Base-by-base conservation (phyloP, 2,329 filamentous ascomycete genomes). In the Botrytis aclada region DNA sequence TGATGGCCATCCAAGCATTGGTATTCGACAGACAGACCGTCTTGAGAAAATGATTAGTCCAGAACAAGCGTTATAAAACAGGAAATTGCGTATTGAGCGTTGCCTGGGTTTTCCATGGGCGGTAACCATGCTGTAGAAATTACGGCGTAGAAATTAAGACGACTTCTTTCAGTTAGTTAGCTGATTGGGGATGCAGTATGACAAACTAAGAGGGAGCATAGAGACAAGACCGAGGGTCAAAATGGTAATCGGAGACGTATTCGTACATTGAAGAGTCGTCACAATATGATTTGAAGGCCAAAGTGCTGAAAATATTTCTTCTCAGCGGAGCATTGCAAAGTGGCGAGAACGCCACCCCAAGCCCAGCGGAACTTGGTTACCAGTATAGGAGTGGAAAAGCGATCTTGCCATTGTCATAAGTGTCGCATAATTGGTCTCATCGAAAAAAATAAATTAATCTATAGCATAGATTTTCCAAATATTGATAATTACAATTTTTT, bases 21-120 rank as follows among this genome's bases (percentile, higher is more conserved):
- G n/a, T 8, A 18, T 4, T 34, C 37, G 34, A 16, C 51, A 29
- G 51, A 3, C 47, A 32, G 16, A 4, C 16, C 56, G 7, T 41
- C 47, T n/a, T 56, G 47, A 69, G n/a, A 69, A 56, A 10, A 29
- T 69, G n/a, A 69, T 69, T 69, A 43, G n/a, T 43, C 34, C n/a
- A 32, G 47, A 18, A 29, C 16, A 4, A 54, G 2, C 9, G 2
- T 32, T 29, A 8, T 6, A 56, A 32, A 32, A 14, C 18, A 69
- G 47, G 47, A 16, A 6, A 10, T 25, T 51, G 18, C 65, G 10
- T 56, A 4, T 9, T 56, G 18, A 22, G 20, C 29, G 25, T n/a
- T 32, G 34, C 64, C 34, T 14, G 14, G 37, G 65, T 37, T 32
- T 9, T 25, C 10, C n/a, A 6, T 41, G 5, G 37, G 29, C 3